phyloP scores from a whole-genome alignment of 805 yeast species.

The Schizosaccharomyces osmophilus region DNA sequence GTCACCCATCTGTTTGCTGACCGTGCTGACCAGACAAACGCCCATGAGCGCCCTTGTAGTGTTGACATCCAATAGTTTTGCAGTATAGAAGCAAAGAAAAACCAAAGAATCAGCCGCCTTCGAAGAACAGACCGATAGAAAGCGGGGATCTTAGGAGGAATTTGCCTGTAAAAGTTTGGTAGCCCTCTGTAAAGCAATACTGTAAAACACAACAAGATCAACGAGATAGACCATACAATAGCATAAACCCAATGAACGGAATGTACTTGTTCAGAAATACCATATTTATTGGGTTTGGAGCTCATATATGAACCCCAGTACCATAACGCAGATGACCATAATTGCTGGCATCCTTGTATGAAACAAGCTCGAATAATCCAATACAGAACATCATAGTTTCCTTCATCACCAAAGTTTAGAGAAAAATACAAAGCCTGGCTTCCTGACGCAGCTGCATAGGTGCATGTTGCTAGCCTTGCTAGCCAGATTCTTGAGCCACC shows the following conservation, averaged over 20 bases:
- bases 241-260: neutral
- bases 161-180: neutral
- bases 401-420: conserved; percentile 2
- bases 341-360: conserved; percentile 2
- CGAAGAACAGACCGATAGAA: neutral
- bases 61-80: conserved; percentile 2
- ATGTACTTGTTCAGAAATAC: neutral
- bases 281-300: neutral
- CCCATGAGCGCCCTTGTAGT: neutral
- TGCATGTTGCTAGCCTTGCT: neutral
- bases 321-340: conserved; percentile 2
- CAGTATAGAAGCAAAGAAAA: neutral
- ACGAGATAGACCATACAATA: neutral
- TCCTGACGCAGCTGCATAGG: neutral
- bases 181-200: neutral
- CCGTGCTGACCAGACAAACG: neutral
- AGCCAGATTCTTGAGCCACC: neutral
- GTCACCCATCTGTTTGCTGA: neutral
- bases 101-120: neutral
- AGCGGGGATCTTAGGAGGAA: conserved; percentile 1
- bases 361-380: conserved; percentile 2
- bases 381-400: neutral
- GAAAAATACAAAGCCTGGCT: neutral
- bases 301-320: neutral
- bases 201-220: neutral